Evolutionary conservation across 805 yeast genomes (phyloP), one percentile per base, ranked within the genome.

Genomic region (Ogataea trehalophila): DNA sequence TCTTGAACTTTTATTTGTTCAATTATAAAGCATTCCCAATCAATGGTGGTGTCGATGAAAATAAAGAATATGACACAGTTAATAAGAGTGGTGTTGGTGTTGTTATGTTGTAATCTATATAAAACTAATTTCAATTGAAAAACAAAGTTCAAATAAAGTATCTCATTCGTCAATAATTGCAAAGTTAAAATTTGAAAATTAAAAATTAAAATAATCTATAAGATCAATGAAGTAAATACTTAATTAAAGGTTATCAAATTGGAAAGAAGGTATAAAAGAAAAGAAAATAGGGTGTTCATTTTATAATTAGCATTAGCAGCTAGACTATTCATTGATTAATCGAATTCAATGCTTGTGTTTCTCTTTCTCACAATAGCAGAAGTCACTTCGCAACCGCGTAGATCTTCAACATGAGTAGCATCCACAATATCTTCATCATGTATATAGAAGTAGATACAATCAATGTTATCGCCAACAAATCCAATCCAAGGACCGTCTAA

Each of bases 1-100:
- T 79, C 61, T 75, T 94, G 61, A 87, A 94, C 67, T 94, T 86
- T 67, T 94, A 94, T 63, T 70, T 94, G 54, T 94, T 94, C 77
- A 94, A 94, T 67, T 94, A 90, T 73, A 83, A 75, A 61, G 83
- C 95, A 5, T 80, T 80, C 67, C 90, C 89, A 4, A 78, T 94
- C 39, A 69, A 73, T 48, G 96, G 97, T 34, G 99, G 99, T 6
- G 68, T 88, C 23, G 81, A 79, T 49, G 71, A 76, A 41, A 68
- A 76, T 3, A 79, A 80, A 42, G 76, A 76, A 45, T 71, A 79
- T 33, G 80, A 79, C 43, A 62, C 68, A 15, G 76, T 76, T 23
- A 70, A 69, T 41, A 74, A 83, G 44, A 89, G 96, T 67, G 95
- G 91, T 8, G 77, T 94, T 34, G 99, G 97, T 54, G 92, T 87